These are phyloP conservation scores for Backusella sp. DNA, from an alignment of 192 early-diverging fungal species.

Conservation along the genomic window DNA sequence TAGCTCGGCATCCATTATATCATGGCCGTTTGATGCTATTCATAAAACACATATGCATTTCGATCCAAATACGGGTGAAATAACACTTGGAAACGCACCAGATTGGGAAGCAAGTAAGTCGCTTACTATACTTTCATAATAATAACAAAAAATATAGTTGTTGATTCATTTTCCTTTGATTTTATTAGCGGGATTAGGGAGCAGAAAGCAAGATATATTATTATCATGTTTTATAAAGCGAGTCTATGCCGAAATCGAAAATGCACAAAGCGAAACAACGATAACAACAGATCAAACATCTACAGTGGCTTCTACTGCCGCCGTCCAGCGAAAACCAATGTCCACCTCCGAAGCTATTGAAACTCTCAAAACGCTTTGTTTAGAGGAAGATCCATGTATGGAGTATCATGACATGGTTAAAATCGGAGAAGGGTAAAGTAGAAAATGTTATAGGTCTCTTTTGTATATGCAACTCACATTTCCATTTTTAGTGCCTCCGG, in stretches of 20 bases:
- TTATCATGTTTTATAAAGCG: conserved; percentile 17
- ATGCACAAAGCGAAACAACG: not conserved
- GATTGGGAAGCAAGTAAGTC: not conserved
- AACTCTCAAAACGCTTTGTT: not conserved
- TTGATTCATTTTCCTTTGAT: not conserved
- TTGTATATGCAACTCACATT: not conserved
- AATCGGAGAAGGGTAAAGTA: conserved; percentile 81
- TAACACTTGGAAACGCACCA: not conserved
- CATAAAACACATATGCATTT: conserved; percentile 18
- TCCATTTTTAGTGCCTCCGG: conserved; percentile 75
- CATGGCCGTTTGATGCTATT: conserved; percentile 18
- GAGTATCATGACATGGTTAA: conserved; percentile 80
- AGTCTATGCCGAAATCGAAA: conserved; percentile 16
- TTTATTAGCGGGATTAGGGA: conserved; percentile 11
- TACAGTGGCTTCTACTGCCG: not conserved
- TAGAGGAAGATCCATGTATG: conserved; percentile 8
- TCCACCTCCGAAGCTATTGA: not conserved
- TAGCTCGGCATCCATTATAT: not conserved
- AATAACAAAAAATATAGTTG: not conserved
- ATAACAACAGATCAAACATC: not conserved
- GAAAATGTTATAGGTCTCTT: not conserved
- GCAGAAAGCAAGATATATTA: conserved; percentile 10
- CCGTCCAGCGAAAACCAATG: not conserved
- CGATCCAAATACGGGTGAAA: conserved; percentile 9
- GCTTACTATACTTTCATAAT: no score